Evolutionary conservation across 345 rosid species (phyloP), one percentile per base, ranked within the genome.

Genomic region (Gossypium longicalyx): DNA sequence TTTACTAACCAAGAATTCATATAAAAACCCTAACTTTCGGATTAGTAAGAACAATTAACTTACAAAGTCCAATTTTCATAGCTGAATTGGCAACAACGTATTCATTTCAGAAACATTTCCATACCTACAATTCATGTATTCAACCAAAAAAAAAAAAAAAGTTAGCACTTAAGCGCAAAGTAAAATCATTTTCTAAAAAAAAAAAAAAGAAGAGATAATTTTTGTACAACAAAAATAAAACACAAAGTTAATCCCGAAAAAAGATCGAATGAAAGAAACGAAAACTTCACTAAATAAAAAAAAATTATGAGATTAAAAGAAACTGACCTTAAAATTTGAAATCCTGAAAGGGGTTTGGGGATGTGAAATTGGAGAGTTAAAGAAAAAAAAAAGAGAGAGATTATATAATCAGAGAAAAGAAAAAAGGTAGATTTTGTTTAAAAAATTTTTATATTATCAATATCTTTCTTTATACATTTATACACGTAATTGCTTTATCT

Each of bases 291-390:
- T 8, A 17, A 49, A 68, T 15, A 2, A 25, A 9, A 0, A 3
- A 29, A 29, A 29, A 0, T 23, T 49, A 25, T 47, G 23, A 60
- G 67, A 60, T 73, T 10, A 60, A 57, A 73, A 12, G 43, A 54
- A 66, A 74, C 52, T 8, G 8, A 48, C 48, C 76, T 75, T 9
- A 12, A 57, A 57, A 57, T 20, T 19, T 75, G 59, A 68, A 65
- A 81, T 64, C 70, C 43, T 65, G 16, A 73, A 74, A 63, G 48
- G 70, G 52, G 60, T 77, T 76, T 76, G 80, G 74, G 79, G 80
- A 74, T 74, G 48, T 23, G 74, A 57, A 52, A 52, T 17, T 6
- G 20, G 57, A 52, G 57, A 52, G 20, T 17, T 52, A 9, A 23
- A 23, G 1, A 23, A 23, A 23, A 23, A 34, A 34, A 34, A 34